Conservation (phyloP, 1,284 basidiomycete genomes). For the Pterula multifida region DNA sequence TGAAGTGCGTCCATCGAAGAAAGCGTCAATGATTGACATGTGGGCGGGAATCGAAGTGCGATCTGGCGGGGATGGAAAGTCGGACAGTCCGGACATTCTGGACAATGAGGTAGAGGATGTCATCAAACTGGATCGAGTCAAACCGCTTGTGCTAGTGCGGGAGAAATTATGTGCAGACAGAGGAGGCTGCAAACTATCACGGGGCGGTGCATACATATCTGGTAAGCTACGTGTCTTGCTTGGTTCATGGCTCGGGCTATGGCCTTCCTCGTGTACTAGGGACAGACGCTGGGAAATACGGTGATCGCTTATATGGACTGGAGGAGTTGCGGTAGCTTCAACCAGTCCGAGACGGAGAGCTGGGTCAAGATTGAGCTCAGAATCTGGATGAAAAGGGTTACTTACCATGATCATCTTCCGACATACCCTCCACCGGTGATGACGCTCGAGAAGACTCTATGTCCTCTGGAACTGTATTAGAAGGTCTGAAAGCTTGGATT, state of each 20-base stretch:
- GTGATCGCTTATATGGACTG: conserved; percentile 24
- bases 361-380: conserved; percentile 17
- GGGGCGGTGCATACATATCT: conserved; percentile 2
- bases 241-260: conserved; percentile 1
- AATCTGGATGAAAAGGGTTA: conserved; percentile 6
- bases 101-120: conserved; percentile 47
- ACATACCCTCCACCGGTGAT: conserved; percentile 30
- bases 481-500: conserved; percentile 23
- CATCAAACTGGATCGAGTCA: conserved; percentile 46
- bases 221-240: conserved; percentile 1
- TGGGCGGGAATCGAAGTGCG: conserved; percentile 22
- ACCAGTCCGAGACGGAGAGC: conserved; percentile 40
- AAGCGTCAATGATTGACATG: conserved; percentile 32
- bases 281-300: conserved; percentile 28
- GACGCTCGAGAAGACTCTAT: conserved; percentile 45
- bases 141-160: neutral
- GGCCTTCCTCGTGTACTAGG: conserved; percentile 13
- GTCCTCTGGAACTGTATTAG: conserved; percentile 49
- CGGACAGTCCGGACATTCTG: conserved; percentile 59
- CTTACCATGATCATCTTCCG: conserved; percentile 37
- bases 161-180: conserved; percentile 17
- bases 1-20: conserved; percentile 15
- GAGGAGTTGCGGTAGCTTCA: conserved; percentile 39
- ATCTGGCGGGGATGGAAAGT: conserved; percentile 54
- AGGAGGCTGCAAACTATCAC: conserved; percentile 27